Conservation (phyloP, 2,329 filamentous ascomycete species). For the Stemphylium vesicarium region DNA sequence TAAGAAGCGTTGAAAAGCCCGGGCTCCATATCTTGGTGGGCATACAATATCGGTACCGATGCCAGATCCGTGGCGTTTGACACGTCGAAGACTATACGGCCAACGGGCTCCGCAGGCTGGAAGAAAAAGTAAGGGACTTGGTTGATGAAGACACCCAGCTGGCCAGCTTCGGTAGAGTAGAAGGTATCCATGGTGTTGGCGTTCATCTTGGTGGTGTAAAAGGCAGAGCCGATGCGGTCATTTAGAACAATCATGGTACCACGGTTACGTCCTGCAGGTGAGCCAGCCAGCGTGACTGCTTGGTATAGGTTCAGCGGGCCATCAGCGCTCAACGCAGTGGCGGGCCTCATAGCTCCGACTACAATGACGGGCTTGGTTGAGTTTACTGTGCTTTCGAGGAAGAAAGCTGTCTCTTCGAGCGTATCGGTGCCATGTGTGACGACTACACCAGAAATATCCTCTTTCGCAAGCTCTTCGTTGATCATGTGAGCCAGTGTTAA, state of each 20-base stretch:
- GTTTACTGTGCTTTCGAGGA: conserved; percentile 64
- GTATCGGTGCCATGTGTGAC: conserved; percentile 72
- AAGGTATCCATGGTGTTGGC: conserved; percentile 70
- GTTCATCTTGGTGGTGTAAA: conserved; percentile 67
- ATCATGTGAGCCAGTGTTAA: conserved; percentile 58
- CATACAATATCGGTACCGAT: conserved; percentile 63
- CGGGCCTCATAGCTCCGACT: conserved; percentile 68
- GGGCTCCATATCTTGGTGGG: conserved; percentile 61
- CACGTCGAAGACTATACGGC: conserved; percentile 52
- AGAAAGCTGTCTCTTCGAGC: conserved; percentile 69
- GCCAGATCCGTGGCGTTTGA: conserved; percentile 57
- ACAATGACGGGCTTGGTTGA: conserved; percentile 65
- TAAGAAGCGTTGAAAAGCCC: conserved; percentile 57
- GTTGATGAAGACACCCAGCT: conserved; percentile 65
- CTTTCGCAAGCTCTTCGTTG: conserved; percentile 56
- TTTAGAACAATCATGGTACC: conserved; percentile 68
- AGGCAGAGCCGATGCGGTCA: conserved; percentile 65
- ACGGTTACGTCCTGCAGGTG: conserved; percentile 54
- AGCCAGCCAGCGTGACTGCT: conserved; percentile 63
- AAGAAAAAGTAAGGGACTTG: conserved; percentile 67
- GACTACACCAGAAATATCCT: conserved; percentile 56
- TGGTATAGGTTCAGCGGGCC: conserved; percentile 68
- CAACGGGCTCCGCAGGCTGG: conserved; percentile 54
- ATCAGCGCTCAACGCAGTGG: conserved; percentile 67
- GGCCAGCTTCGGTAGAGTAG: conserved; percentile 60